Evolutionary conservation across 352 stramenopile species (phyloP).

Genomic region (Pythium brassicae): DNA sequence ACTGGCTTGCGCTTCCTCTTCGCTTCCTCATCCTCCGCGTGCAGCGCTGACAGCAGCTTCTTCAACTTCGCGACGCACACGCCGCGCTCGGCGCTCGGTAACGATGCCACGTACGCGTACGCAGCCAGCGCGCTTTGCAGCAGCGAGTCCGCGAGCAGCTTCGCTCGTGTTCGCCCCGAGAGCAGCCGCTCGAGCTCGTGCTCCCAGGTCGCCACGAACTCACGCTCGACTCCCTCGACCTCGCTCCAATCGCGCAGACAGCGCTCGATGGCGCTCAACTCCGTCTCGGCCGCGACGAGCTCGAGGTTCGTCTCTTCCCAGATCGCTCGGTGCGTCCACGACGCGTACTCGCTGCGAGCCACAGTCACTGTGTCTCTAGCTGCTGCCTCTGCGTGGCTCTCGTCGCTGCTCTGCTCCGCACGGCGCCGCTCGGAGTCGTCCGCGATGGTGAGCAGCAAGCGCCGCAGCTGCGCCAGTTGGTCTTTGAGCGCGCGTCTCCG

Average conservation of each 20-base stretch:
- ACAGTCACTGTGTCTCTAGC: background rate
- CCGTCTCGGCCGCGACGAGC: conserved; percentile 12
- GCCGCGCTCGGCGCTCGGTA: background rate
- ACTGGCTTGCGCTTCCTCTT: no score
- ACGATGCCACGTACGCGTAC: conserved; percentile 14
- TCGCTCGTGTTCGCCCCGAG: background rate
- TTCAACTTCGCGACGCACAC: conserved; percentile 3
- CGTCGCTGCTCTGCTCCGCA: background rate
- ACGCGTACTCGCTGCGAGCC: background rate
- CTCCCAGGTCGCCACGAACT: conserved; percentile 1
- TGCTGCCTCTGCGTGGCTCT: background rate
- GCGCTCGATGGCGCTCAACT: background rate
- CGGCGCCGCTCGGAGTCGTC: background rate
- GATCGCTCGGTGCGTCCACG: conserved; percentile 8
- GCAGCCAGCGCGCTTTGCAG: conserved; percentile 2
- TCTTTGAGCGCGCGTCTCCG: background rate
- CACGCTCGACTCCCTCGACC: background rate
- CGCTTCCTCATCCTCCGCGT: background rate
- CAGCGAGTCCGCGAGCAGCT: conserved; percentile 5
- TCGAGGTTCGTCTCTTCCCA: conserved; percentile 25
- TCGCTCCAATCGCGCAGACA: conserved; percentile 7
- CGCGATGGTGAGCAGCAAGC: background rate
- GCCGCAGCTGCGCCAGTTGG: background rate
- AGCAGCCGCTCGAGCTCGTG: background rate
- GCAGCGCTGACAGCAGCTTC: background rate